A percentile compares a stretch with the other conserved stretches of the same genome.
Evolutionary conservation across 2,329 filamentous ascomycete species (phyloP).

Genomic region (Monosporascus sp.): DNA sequence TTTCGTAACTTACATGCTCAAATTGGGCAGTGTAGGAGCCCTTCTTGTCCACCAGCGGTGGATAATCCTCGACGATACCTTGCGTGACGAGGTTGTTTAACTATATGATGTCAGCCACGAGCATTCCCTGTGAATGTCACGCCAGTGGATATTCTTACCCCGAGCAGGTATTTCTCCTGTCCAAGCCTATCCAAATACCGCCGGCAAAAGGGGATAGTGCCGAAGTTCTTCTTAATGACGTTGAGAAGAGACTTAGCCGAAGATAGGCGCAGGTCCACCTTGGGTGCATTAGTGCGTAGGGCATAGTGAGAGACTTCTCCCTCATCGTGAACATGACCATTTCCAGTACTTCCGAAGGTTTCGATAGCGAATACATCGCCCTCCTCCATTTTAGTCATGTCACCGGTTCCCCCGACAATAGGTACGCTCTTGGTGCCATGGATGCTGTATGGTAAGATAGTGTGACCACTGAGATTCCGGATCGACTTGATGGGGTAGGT

Average conservation of each 20-base stretch:
- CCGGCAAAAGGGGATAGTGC: constrained; percentile 84
- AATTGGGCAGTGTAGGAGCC: constrained; percentile 92
- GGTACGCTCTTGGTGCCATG: constrained; percentile 91
- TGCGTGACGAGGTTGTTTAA: constrained; percentile 79
- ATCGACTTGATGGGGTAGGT: constrained; percentile 80
- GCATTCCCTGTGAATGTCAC: not conserved
- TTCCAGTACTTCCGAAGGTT: constrained; percentile 91
- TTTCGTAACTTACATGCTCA: constrained; percentile 71
- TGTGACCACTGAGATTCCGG: constrained; percentile 83
- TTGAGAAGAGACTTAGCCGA: constrained; percentile 82
- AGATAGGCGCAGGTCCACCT: constrained; percentile 68
- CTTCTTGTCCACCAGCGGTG: constrained; percentile 84
- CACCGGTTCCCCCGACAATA: constrained; percentile 74
- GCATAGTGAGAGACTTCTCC: constrained; percentile 90
- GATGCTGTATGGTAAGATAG: constrained; percentile 82
- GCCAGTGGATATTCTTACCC: constrained; percentile 50
- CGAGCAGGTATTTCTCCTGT: constrained; percentile 88
- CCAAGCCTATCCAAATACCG: constrained; percentile 90
- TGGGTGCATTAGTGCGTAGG: constrained; percentile 64
- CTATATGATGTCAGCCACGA: constrained; percentile 37
- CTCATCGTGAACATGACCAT: constrained; percentile 81
- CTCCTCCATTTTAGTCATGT: constrained; percentile 96
- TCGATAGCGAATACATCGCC: constrained; percentile 94
- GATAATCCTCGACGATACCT: constrained; percentile 86
- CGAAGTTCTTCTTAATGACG: constrained; percentile 94